phyloP scores from a whole-genome alignment of 345 rosid species.

The Punica granatum region DNA sequence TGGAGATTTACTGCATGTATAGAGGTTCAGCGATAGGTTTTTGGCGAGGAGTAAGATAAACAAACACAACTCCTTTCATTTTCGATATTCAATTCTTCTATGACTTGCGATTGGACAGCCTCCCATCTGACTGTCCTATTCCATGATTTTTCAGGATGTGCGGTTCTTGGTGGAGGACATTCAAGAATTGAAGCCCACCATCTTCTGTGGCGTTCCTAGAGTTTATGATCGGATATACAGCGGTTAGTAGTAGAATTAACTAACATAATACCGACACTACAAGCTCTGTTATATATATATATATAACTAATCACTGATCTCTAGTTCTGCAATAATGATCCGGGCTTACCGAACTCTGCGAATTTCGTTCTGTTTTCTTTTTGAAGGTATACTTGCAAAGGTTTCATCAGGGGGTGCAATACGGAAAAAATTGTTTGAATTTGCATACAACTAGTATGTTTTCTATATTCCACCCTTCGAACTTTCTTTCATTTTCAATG shows the following conservation, averaged over 20 bases:
- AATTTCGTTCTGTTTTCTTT: neutral
- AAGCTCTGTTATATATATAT: neutral
- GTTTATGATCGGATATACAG: conserved; percentile 75
- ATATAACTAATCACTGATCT: neutral
- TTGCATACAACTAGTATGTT: conserved; percentile 78
- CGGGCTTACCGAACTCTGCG: neutral
- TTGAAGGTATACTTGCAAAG: conserved; percentile 54
- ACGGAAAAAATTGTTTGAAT: conserved; percentile 58
- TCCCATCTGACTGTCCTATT: neutral
- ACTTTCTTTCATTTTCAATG: neutral
- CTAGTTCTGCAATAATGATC: neutral
- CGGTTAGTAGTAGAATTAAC: conserved; percentile 27
- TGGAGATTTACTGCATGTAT: conserved; percentile 71
- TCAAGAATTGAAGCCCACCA: conserved; percentile 76
- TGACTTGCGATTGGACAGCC: neutral
- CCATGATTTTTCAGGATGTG: conserved; percentile 41
- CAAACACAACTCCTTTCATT: conserved; percentile 1
- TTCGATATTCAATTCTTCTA: neutral
- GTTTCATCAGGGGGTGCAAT: conserved; percentile 59
- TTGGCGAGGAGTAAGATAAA: conserved; percentile 70
- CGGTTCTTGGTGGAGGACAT: conserved; percentile 72
- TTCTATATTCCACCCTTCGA: conserved; percentile 3
- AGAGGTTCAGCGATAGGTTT: conserved; percentile 79
- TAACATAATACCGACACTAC: neutral
- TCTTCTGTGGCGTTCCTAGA: conserved; percentile 81